Base-by-base conservation (phyloP, 2,329 filamentous ascomycete genomes). In the Plenodomus lindquistii region DNA sequence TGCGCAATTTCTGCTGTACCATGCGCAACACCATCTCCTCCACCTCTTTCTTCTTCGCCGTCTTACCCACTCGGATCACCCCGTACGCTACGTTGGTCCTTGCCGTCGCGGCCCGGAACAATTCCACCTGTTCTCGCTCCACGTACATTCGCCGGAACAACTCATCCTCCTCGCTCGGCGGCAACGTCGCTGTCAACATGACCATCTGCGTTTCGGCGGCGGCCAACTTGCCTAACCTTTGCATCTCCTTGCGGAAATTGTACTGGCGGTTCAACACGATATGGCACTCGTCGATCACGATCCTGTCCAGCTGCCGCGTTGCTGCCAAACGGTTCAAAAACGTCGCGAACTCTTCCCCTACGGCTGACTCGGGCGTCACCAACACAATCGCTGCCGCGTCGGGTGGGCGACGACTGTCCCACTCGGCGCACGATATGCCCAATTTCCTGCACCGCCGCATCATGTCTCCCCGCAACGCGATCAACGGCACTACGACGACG, bases 401-500 rank as follows among this genome's bases (percentile, higher is more conserved):
- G 20, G 39, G 53, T 27, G 48, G 55, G 20, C 37, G 45, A 4
- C 37, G 38, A 7, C 55, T 48, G 8, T 61, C 44, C 63, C 41
- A 68, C 52, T 52, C 48, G 10, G 42, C 46, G 40, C 46, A 60
- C 21, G 37, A 29, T 37, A 58, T 55, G 9, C 44, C 52, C 37
- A 53, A 37, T 37, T 46, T 35, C 17, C 48, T 48, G 36, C 41
- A 63, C 16, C 55, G 42, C 31, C 40, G 20, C 42, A 43, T 54
- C 37, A 67, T 61, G 38, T 65, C 52, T 43, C 47, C 37, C n/a
- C 52, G 42, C 17, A 66, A 57, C 17, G 47, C 35, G 15, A 61
- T 42, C 37, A 66, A 54, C 43, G 48, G 63, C 9, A 65, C 54
- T 1, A 66, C 49, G 9, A 67, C 51, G 11, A 66, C 44, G 15